Base-by-base conservation (phyloP, 1,284 basidiomycete species). In the Gomphus bonarii region DNA sequence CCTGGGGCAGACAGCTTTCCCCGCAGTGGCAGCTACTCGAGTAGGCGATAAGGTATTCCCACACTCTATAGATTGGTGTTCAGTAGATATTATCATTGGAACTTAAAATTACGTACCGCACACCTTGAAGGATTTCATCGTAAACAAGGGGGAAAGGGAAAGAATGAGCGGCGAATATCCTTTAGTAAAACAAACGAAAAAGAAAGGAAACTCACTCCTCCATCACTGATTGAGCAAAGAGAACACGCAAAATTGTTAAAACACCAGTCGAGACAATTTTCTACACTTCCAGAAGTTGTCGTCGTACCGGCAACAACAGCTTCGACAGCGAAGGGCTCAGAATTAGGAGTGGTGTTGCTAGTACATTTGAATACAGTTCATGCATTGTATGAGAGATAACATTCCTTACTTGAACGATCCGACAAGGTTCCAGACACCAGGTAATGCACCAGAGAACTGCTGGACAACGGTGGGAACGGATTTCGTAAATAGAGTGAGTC, bases 211-310 rank as follows among this genome's bases (percentile, higher is more conserved):
- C 44, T 50, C 16, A 56, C 55, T 8, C 55, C 55, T 16, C 46
- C 55, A 49, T 56, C 55, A 28, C 55, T 56, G 8, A 56, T 42
- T 8, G 55, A 56, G 33, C 55, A 56, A 8, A 56, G 33, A 25
- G 55, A 16, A 28, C 55, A 56, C 3, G 31, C 55, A 7, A 56
- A 50, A 18, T 56, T 11, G 16, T 35, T 7, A 28, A 35, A 38
- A 18, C 55, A 56, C 47, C 55, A 56, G 16, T 28, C 33, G 9
- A 56, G 55, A 30, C 55, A 56, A 49, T 56, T 56, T 22, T 56
- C 46, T 16, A 56, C 55, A 28, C 55, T 56, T 28, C 55, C 55
- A 4, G 55, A 56, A 16, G 55, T 56, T 6, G 31, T 56, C 4
- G 43, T 16, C 9, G 55, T 56, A 18, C 30, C 36, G 14, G 55